These are phyloP conservation scores for Ophiostoma montium DNA, from an alignment of 2,329 filamentous ascomycete genomes.

Conservation along the genomic window DNA sequence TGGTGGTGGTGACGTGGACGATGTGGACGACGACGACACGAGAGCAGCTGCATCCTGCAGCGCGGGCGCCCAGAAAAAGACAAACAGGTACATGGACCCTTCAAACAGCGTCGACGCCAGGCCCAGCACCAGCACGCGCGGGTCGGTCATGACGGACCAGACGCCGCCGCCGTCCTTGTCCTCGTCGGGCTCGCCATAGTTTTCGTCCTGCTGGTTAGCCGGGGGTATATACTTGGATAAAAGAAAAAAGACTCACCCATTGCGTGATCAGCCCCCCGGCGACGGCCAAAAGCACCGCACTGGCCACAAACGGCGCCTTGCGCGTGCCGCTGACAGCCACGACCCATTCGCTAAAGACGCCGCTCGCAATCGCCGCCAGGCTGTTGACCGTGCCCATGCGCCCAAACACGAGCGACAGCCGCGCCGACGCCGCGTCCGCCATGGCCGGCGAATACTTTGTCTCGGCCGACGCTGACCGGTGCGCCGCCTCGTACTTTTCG, in stretches of 20 bases:
- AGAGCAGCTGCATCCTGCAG: constrained; percentile 25
- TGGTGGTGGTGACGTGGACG: constrained; percentile 6
- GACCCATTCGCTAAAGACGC: constrained; percentile 36
- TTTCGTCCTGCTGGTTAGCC: constrained; percentile 23
- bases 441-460: not conserved
- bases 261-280: constrained; percentile 31
- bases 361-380: constrained; percentile 38
- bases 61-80: constrained; percentile 42
- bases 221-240: too few species aligned
- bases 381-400: constrained; percentile 37
- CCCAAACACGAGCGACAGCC: constrained; percentile 36
- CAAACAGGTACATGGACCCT: constrained; percentile 44
- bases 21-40: not conserved
- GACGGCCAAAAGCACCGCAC: constrained; percentile 23
- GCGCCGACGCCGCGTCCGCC: constrained; percentile 16
- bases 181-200: constrained; percentile 26
- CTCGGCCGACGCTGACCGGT: not conserved
- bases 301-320: constrained; percentile 33
- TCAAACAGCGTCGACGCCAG: constrained; percentile 42
- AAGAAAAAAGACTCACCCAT: constrained; percentile 20
- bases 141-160: constrained; percentile 20
- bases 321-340: constrained; percentile 32
- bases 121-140: constrained; percentile 33
- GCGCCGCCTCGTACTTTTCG: constrained; percentile 18
- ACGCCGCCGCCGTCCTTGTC: constrained; percentile 7